Conservation (phyloP, 495 filamentous ascomycete species). For the Aspergillus biplanus region DNA sequence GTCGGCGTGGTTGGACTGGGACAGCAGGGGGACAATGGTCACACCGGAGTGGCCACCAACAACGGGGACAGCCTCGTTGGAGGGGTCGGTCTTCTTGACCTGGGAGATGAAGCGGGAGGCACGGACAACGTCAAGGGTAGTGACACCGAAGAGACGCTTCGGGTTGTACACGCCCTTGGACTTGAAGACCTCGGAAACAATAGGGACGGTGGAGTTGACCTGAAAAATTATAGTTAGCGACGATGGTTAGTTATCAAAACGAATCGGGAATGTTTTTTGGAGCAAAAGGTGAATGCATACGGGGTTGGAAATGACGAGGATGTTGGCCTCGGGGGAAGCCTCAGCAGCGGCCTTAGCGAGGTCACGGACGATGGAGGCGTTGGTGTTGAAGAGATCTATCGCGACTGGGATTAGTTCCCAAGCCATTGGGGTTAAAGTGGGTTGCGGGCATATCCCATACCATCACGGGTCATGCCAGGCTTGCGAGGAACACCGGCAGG, state of each 20-base stretch:
- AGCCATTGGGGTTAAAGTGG: neutral
- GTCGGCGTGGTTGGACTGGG: slow-evolving; percentile 85
- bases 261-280: neutral
- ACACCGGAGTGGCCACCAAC: slow-evolving; percentile 96
- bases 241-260: neutral
- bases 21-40: slow-evolving; percentile 97
- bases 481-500: slow-evolving; percentile 98
- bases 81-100: slow-evolving; percentile 86
- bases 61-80: slow-evolving; percentile 90
- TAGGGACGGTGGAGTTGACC: slow-evolving; percentile 98
- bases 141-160: slow-evolving; percentile 97
- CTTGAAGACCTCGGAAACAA: slow-evolving; percentile 97
- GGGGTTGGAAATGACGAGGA: slow-evolving; percentile 97
- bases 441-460: slow-evolving; percentile 37
- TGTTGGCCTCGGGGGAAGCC: slow-evolving; percentile 85
- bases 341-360: slow-evolving; percentile 95
- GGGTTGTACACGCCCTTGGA: slow-evolving; percentile 92
- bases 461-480: slow-evolving; percentile 99
- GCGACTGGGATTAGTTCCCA: slow-evolving; percentile 9
- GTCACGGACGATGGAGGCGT: slow-evolving; percentile 98
- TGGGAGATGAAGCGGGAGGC: slow-evolving; percentile 96
- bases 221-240: slow-evolving; percentile 15
- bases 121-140: slow-evolving; percentile 97
- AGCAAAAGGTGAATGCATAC: slow-evolving; percentile 44
- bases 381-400: slow-evolving; percentile 98